Evolutionary conservation across 2,329 filamentous ascomycete species (phyloP), one percentile per base, ranked within the genome.

Genomic region (Nothophoma quercina): DNA sequence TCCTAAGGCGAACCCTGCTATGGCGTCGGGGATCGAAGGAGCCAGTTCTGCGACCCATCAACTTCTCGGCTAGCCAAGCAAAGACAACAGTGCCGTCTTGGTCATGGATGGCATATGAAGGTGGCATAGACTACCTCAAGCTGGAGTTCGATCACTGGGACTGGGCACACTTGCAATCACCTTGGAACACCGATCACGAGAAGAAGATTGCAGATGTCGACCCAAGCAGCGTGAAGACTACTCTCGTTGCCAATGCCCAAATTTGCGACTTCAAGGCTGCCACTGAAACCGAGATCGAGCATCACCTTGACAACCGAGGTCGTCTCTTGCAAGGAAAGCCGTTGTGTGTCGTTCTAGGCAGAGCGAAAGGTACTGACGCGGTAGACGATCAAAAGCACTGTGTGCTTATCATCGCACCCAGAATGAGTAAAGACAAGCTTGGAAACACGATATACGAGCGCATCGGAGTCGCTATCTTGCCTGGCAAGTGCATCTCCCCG

Each of bases 51-150:
- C 18, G 18, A 16, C 18, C 16, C 32, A 34, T 34, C 16, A 10
- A 34, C 16, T 34, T 34, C 18, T 21, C 32, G 18, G 12, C 19
- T 5, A 21, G 32, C 10, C 18, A 21, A 19, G 32, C 32, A 13
- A 30, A 5, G 13, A 30, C 5, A 21, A 12, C 18, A 34, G 39
- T 43, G 15, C 51, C 44, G 3, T 58, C 50, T 2, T 60, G 60
- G 62, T 63, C 59, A 7, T 63, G 60, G 59, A 64, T 61, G 60
- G 62, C 58, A 7, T 60, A 63, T 29, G 38, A 10, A n/a, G 62
- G 62, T 9, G 54, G 44, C 6, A 63, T 64, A 10, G 49, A 56
- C n/a, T 64, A 63, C 29, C 23, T 58, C 26, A 28, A 49, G 7
- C 35, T 32, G 6, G 21, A 43, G 6, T 56, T 40, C 15, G 43